phyloP scores from a whole-genome alignment of 257 asterid genomes.

The Petrea volubilis region DNA sequence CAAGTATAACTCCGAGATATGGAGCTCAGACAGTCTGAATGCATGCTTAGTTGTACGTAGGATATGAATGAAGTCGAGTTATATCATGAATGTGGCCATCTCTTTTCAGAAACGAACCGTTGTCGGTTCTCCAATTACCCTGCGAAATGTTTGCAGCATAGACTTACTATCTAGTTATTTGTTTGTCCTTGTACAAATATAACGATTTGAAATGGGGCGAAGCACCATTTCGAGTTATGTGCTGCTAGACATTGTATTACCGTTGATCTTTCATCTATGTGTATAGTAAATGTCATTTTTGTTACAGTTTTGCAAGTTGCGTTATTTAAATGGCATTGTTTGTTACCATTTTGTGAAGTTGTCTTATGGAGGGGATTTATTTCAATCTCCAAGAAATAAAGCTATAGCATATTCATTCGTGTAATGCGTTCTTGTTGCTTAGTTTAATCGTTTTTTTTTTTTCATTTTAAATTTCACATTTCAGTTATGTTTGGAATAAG shows the following conservation, averaged over 20 bases:
- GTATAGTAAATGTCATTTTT: not conserved
- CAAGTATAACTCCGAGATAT: conserved; percentile 41
- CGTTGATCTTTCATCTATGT: not conserved
- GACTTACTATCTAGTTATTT: too few species aligned
- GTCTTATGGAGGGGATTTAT: too few species aligned
- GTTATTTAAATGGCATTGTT: too few species aligned
- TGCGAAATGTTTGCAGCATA: conserved; percentile 24
- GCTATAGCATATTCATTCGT: too few species aligned
- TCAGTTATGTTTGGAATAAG: too few species aligned
- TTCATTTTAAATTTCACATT: too few species aligned
- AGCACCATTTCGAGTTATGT: conserved; percentile 51
- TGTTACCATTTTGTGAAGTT: not conserved
- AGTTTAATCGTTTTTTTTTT: too few species aligned
- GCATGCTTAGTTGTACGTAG: not conserved
- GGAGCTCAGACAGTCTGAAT: conserved; percentile 45
- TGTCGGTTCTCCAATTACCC: too few species aligned
- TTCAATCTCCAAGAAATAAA: too few species aligned
- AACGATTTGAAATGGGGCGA: conserved; percentile 65
- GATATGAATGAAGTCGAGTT: not conserved
- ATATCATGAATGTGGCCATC: conserved; percentile 9
- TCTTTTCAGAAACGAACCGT: not conserved
- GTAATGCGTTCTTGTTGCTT: too few species aligned
- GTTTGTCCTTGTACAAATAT: too few species aligned
- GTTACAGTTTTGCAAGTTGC: too few species aligned
- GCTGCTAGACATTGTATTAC: conserved; percentile 18